These are phyloP conservation scores for Bipolaris sorokiniana DNA, from an alignment of 2,329 filamentous ascomycete species.

Conservation along the genomic window DNA sequence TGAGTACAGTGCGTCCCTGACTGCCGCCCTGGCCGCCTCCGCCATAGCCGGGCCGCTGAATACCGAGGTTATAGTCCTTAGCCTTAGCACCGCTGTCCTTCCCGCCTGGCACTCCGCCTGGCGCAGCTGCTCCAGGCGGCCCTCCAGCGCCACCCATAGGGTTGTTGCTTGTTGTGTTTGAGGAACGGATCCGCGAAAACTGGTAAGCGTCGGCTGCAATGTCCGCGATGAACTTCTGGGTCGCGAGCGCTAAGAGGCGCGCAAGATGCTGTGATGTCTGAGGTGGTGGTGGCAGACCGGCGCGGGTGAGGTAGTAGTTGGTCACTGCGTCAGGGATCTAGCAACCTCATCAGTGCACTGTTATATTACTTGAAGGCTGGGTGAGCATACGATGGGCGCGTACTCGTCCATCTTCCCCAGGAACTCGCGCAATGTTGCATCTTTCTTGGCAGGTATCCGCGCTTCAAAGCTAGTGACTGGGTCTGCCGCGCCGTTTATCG, in stretches of 20 bases:
- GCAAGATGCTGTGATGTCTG: conserved; percentile 89
- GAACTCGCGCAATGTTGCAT: conserved; percentile 90
- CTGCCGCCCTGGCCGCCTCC: conserved; percentile 88
- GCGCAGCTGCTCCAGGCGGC: conserved; percentile 63
- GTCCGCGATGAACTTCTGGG: conserved; percentile 98
- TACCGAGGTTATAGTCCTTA: conserved; percentile 57
- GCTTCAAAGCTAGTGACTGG: conserved; percentile 62
- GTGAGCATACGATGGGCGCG: conserved; percentile 80
- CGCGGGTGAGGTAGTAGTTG: conserved; percentile 96
- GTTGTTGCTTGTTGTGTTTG: conserved; percentile 87
- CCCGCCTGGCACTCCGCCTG: conserved; percentile 60
- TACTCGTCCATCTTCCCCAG: conserved; percentile 97
- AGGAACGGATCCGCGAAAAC: conserved; percentile 94
- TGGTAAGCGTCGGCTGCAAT: conserved; percentile 98
- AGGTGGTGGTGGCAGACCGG: conserved; percentile 89
- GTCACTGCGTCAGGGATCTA: conserved; percentile 98
- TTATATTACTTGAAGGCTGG: background rate
- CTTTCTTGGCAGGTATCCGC: conserved; percentile 80
- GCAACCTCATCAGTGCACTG: conserved; percentile 18
- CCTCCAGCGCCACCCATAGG: conserved; percentile 80
- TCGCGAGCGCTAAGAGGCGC: conserved; percentile 92
- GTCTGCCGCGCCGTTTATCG: conserved; percentile 48
- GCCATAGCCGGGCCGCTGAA: conserved; percentile 62
- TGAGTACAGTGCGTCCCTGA: conserved; percentile 90
- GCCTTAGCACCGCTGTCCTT: conserved; percentile 51